Evolutionary conservation across 495 filamentous ascomycete genomes (phyloP).

Genomic region (Hypoxylon intermedium): DNA sequence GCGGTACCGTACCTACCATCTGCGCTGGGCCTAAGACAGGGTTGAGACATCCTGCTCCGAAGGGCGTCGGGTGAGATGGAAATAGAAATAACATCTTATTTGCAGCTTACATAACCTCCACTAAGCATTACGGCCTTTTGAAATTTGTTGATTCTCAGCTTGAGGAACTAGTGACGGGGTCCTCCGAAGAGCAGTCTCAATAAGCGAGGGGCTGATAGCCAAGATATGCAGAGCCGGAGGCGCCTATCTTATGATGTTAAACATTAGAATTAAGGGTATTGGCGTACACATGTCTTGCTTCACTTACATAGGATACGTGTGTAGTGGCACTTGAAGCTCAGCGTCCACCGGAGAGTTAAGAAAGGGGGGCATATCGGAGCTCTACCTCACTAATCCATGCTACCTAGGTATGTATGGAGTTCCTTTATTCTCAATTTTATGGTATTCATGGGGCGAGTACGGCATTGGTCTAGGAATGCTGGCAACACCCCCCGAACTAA

Average conservation of each 20-base stretch:
- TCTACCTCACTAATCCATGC: too few relatives aligned
- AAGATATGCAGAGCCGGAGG: neutral
- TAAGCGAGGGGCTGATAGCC: conserved; percentile 8
- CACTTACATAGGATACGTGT: conserved; percentile 3
- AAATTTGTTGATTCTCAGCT: neutral
- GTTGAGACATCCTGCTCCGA: conserved; percentile 30
- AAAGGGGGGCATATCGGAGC: too few relatives aligned
- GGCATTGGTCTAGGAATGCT: too few relatives aligned
- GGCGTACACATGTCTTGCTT: conserved; percentile 24
- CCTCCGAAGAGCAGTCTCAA: conserved; percentile 6
- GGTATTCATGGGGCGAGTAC: too few relatives aligned
- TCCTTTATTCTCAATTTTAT: too few relatives aligned
- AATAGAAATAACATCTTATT: neutral
- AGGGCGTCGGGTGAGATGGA: neutral
- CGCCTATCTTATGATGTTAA: neutral
- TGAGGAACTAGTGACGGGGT: neutral
- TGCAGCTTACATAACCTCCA: neutral
- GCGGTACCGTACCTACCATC: neutral
- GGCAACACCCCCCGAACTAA: too few relatives aligned
- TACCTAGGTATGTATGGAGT: too few relatives aligned
- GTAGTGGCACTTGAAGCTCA: conserved; percentile 1
- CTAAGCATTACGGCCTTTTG: neutral
- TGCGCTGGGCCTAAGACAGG: conserved; percentile 27
- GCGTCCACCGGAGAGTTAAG: neutral
- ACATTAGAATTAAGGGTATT: neutral